Evolutionary conservation across 2,329 filamentous ascomycete species (phyloP).

Genomic region (Verticillium klebahnii): DNA sequence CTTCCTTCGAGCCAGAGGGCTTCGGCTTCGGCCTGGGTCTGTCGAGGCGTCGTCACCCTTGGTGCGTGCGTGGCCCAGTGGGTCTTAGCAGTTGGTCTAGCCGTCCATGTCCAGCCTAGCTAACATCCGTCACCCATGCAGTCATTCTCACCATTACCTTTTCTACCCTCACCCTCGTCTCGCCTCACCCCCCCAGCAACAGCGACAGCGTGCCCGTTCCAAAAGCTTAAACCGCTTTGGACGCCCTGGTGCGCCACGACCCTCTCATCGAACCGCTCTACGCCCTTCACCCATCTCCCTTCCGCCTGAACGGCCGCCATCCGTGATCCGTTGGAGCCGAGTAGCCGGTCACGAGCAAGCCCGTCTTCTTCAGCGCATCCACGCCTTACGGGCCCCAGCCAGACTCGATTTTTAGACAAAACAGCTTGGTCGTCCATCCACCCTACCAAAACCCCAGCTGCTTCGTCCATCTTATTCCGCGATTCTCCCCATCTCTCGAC

Average conservation of each 20-base stretch:
- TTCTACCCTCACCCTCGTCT: conserved; percentile 1
- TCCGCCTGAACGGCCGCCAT: neutral
- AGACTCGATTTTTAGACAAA: neutral
- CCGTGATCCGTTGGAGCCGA: neutral
- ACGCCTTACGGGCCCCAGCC: neutral
- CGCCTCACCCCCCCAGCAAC: neutral
- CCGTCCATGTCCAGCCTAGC: neutral
- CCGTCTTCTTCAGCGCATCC: neutral
- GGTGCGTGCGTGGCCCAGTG: conserved; percentile 2
- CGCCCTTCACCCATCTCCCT: neutral
- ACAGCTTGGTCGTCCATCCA: neutral
- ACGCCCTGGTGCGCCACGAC: neutral
- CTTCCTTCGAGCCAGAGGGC: neutral
- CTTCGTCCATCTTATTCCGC: neutral
- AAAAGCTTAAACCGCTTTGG: conserved; percentile 4
- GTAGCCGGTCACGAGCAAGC: neutral
- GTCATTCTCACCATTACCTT: conserved; percentile 1
- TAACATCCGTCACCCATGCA: conserved; percentile 1
- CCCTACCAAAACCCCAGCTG: neutral
- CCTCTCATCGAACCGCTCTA: neutral
- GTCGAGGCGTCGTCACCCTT: conserved; percentile 2
- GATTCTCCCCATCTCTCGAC: neutral
- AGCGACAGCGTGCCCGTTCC: neutral
- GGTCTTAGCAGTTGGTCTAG: neutral
- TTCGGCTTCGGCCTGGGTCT: neutral